phyloP scores from a whole-genome alignment of 768 basidiomycete genomes.

The Phallus indusiatus region DNA sequence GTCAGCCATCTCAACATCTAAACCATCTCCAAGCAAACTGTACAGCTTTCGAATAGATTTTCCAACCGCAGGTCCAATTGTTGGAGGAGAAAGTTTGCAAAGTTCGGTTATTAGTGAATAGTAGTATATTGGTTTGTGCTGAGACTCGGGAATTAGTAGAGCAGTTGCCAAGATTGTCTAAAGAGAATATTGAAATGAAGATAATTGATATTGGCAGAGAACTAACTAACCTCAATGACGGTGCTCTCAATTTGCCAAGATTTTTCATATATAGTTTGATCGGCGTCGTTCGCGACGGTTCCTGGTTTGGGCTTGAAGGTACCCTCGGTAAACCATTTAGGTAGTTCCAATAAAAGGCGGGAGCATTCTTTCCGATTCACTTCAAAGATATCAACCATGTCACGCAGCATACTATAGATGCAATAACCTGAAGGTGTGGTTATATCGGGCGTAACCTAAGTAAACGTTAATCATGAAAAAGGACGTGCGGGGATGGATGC shows the following conservation, averaged over 20 bases:
- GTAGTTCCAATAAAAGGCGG: constrained; percentile 72
- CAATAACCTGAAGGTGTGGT: constrained; percentile 70
- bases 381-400: constrained; percentile 84
- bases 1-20: constrained; percentile 77
- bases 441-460: constrained; percentile 68
- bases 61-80: constrained; percentile 93
- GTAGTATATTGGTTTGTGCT: constrained; percentile 77
- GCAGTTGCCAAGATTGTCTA: constrained; percentile 68
- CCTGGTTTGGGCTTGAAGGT: constrained; percentile 79
- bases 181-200: neutral
- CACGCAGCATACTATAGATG: constrained; percentile 62
- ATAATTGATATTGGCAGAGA: neutral
- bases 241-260: constrained; percentile 87
- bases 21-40: constrained; percentile 62
- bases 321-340: constrained; percentile 71
- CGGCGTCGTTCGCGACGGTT: constrained; percentile 36
- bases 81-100: constrained; percentile 86
- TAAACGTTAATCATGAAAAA: constrained; percentile 3
- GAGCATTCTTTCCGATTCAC: constrained; percentile 95
- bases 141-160: constrained; percentile 68
- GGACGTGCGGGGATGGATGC: constrained; percentile 8
- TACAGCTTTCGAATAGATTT: constrained; percentile 90
- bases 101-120: constrained; percentile 84
- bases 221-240: constrained; percentile 60
- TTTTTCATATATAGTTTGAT: constrained; percentile 44